These are phyloP conservation scores for Astragalus glycyphyllos DNA, from an alignment of 306 rosid species.

Conservation along the genomic window DNA sequence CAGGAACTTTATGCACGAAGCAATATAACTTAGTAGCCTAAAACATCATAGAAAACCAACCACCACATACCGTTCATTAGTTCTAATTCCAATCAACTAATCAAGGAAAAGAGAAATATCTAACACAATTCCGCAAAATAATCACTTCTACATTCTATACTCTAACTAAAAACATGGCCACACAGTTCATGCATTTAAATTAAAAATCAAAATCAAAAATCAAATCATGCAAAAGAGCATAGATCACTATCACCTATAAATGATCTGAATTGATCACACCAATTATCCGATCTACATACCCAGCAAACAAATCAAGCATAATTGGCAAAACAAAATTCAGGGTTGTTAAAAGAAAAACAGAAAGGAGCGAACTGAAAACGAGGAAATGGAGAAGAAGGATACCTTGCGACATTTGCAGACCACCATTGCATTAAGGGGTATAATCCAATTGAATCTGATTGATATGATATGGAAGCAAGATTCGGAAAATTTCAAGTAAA, in stretches of 20 bases:
- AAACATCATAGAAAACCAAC: constrained; percentile 46
- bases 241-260: constrained; percentile 40
- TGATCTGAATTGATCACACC: constrained; percentile 38
- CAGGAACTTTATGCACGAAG: constrained; percentile 98
- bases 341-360: constrained; percentile 1
- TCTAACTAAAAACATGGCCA: background rate
- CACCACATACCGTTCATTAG: constrained; percentile 29
- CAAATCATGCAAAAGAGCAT: constrained; percentile 31
- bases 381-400: constrained; percentile 17
- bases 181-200: constrained; percentile 30
- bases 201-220: background rate
- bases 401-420: constrained; percentile 99
- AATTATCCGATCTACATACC: constrained; percentile 59
- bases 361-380: background rate
- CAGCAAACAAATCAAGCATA: constrained; percentile 44
- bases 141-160: constrained; percentile 28
- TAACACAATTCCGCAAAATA: constrained; percentile 15
- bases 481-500: constrained; percentile 28
- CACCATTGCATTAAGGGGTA: constrained; percentile 80
- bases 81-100: constrained; percentile 15
- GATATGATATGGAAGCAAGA: background rate
- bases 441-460: constrained; percentile 35
- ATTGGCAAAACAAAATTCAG: constrained; percentile 32
- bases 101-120: constrained; percentile 11
- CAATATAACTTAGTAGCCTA: constrained; percentile 98